These are phyloP conservation scores for Mantamonas sphyraenae DNA, from an alignment of 78 protist genomes.

Conservation along the genomic window DNA sequence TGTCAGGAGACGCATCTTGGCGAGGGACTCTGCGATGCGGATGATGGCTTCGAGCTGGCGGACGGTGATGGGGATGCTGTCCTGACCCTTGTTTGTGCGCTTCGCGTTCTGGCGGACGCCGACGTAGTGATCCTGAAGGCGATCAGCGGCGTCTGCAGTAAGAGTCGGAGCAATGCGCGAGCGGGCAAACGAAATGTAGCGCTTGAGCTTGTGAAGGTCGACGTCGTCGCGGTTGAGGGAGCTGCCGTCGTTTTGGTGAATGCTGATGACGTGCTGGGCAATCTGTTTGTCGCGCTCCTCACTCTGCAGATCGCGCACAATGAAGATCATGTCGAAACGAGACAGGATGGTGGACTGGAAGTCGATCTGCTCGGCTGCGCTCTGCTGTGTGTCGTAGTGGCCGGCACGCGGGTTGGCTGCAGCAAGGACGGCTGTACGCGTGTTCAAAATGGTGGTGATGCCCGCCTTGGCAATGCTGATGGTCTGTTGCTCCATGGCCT, in stretches of 20 bases:
- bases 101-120: not conserved
- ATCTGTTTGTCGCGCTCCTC: constrained; percentile 64
- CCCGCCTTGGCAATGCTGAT: constrained; percentile 99
- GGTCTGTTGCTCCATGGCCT: constrained; percentile 99
- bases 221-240: not conserved
- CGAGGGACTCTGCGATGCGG: constrained; percentile 72
- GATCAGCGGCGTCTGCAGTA: constrained; percentile 48
- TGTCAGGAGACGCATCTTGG: constrained; percentile 45
- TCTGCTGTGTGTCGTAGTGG: constrained; percentile 80
- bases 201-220: constrained; percentile 7
- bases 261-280: constrained; percentile 41
- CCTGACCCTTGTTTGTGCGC: not conserved
- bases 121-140: constrained; percentile 50
- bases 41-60: constrained; percentile 83
- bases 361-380: constrained; percentile 74
- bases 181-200: constrained; percentile 65
- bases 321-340: constrained; percentile 98
- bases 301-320: constrained; percentile 76
- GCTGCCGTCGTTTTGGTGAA: constrained; percentile 16
- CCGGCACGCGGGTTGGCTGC: constrained; percentile 99
- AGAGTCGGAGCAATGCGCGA: not conserved
- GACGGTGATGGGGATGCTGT: constrained; percentile 70
- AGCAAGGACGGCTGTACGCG: constrained; percentile 97
- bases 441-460: constrained; percentile 97
- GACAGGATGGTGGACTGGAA: constrained; percentile 95